Evolutionary conservation across 495 filamentous ascomycete genomes (phyloP).

Genomic region (Penicillium lividum): DNA sequence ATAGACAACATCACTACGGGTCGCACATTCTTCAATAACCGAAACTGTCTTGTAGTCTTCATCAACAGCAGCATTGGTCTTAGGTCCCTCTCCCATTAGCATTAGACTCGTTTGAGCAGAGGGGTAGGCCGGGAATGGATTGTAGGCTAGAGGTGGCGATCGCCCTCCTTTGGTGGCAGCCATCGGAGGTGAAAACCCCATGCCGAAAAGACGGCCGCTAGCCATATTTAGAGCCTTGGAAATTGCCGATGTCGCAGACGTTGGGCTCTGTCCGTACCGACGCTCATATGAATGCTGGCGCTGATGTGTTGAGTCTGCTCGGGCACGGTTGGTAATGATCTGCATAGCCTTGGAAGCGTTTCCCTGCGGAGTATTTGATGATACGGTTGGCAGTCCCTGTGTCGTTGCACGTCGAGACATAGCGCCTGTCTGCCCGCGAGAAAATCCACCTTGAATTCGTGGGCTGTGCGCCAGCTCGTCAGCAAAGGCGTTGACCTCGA

Average conservation of each 20-base stretch:
- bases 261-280: conserved; percentile 71
- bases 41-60: conserved; percentile 80
- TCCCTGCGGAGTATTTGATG: conserved; percentile 29
- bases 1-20: conserved; percentile 90
- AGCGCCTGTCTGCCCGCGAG: conserved; percentile 42
- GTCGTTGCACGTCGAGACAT: conserved; percentile 70
- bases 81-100: conserved; percentile 67
- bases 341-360: conserved; percentile 65
- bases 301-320: conserved; percentile 64
- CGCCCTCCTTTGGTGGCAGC: conserved; percentile 63
- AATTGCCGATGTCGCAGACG: conserved; percentile 81
- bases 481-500: conserved; percentile 96
- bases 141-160: conserved; percentile 78
- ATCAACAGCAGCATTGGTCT: conserved; percentile 60
- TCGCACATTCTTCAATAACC: conserved; percentile 85
- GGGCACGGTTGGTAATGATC: conserved; percentile 60
- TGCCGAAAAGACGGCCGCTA: conserved; percentile 77
- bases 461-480: conserved; percentile 87
- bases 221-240: conserved; percentile 95
- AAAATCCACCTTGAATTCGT: conserved; percentile 48
- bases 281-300: conserved; percentile 77
- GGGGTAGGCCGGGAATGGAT: conserved; percentile 82
- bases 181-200: conserved; percentile 70
- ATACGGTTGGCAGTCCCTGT: conserved; percentile 55
- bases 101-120: conserved; percentile 58